phyloP scores from a whole-genome alignment of 2,329 filamentous ascomycete genomes.

The Teratosphaeria gauchensis region DNA sequence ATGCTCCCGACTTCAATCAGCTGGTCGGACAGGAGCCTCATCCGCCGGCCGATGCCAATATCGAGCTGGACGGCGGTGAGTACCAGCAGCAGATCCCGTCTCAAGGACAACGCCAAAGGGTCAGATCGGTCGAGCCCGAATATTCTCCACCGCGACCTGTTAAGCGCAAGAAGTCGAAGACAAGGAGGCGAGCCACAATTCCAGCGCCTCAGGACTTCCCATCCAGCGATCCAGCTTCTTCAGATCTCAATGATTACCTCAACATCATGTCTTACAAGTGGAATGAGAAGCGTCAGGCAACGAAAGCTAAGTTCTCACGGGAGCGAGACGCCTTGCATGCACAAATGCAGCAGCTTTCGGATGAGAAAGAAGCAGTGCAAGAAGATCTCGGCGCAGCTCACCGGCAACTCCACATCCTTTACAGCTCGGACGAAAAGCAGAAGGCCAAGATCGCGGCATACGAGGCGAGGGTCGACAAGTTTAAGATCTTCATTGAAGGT shows the following conservation, averaged over 20 bases:
- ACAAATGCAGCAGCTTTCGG: constrained; percentile 2
- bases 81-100: background rate
- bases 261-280: background rate
- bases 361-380: background rate
- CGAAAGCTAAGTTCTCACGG: background rate
- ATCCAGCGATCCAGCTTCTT: background rate
- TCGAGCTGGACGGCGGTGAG: background rate
- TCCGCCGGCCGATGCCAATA: background rate
- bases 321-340: background rate
- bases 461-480: constrained; percentile 7
- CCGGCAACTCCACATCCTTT: constrained; percentile 7
- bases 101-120: background rate
- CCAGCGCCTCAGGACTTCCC: background rate
- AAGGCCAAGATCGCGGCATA: constrained; percentile 6
- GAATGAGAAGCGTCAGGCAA: background rate
- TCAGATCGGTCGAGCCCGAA: background rate
- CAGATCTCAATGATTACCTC: constrained; percentile 3
- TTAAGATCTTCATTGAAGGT: constrained; percentile 16
- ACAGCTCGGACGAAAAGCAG: constrained; percentile 5
- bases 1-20: background rate
- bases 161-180: constrained; percentile 3
- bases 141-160: background rate
- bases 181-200: background rate
- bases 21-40: background rate
- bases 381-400: constrained; percentile 1